Base-by-base conservation (phyloP, 2,329 filamentous ascomycete genomes). In the Epichloe amarillans region DNA sequence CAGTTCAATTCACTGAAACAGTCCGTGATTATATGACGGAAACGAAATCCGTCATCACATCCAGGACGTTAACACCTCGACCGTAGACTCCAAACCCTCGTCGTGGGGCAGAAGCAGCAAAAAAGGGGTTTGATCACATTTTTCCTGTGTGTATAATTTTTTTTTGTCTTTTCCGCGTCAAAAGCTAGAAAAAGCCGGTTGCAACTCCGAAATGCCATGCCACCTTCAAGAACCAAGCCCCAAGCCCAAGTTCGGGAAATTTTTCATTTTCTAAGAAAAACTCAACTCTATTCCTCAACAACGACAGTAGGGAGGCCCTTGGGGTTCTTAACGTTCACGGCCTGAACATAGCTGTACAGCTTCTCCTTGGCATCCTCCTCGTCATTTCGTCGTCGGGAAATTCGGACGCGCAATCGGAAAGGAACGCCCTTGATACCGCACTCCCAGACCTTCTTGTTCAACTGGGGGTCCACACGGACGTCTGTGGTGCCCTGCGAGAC, bases 361-460 rank as follows among this genome's bases (percentile, higher is more conserved):
- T 94, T 95, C 84, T 98, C 88, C 82, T 95, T 95, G 72, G 94
- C 93, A 67, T 88, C 88, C 79, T 98, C 93, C 82, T 97, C 93
- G 74, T 98, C 93, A 79, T 98, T 98, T 83, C 93, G 88, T 84
- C 95, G 94, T 76, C 93, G 88, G 70, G 89, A 95, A 77, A 98
- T 96, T 77, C 94, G 89, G 70, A 98, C 84, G 68, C 93, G 91
- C 66, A 98, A 81, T 75, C 94, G 86, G 86, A 85, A 97, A 63
- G 91, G 88, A 62, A 96, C 90, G 69, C 93, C 94, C 87, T 97
- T 98, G 80, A 98, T 84, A 74, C 93, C 93, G 69, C 85, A 80
- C 78, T 98, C 93, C 93, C 93, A 98, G 72, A 98, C 91, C 83
- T 98, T 97, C 88, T 98, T 98, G 86, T 98, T 98, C 69, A 98